A percentile compares a stretch with the other conserved stretches of the same genome.
Evolutionary conservation across 1,284 basidiomycete species (phyloP).

Genomic region (Ustilago hordei): DNA sequence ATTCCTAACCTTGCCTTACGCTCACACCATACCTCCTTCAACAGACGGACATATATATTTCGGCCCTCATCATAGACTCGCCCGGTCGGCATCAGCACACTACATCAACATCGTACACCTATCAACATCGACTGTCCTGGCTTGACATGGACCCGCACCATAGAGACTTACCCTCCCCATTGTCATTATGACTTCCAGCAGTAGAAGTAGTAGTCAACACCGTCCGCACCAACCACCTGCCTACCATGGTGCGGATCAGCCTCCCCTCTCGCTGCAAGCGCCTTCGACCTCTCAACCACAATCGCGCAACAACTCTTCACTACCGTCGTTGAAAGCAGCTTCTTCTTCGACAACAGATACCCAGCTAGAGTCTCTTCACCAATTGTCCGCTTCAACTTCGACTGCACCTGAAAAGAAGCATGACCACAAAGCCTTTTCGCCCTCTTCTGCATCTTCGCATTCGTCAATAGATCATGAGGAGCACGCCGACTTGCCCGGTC

Average conservation of each 20-base stretch:
- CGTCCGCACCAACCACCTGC: conserved; percentile 41
- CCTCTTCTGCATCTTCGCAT: conserved; percentile 17
- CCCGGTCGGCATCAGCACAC: neutral
- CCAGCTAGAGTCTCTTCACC: conserved; percentile 11
- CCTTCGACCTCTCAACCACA: conserved; percentile 17
- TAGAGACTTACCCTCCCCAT: neutral
- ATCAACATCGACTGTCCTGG: conserved; percentile 4
- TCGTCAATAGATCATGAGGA: conserved; percentile 33
- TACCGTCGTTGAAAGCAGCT: conserved; percentile 16
- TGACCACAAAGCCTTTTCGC: neutral
- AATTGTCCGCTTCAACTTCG: conserved; percentile 17
- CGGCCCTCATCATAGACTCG: neutral
- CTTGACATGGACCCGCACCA: conserved; percentile 28
- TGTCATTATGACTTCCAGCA: conserved; percentile 27
- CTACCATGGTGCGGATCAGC: conserved; percentile 35
- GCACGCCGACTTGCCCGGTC: conserved; percentile 38
- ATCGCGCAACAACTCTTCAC: conserved; percentile 24
- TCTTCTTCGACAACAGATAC: conserved; percentile 33
- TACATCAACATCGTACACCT: neutral
- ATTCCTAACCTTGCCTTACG: neutral
- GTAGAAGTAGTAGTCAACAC: conserved; percentile 30
- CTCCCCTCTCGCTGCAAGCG: conserved; percentile 25
- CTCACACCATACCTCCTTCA: neutral
- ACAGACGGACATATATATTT: conserved; percentile 1
- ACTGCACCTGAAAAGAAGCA: conserved; percentile 7